A percentile compares a stretch with the other conserved stretches of the same genome.
Evolutionary conservation across 495 filamentous ascomycete genomes (phyloP).

Genomic region (Aspergillus haitiensis): DNA sequence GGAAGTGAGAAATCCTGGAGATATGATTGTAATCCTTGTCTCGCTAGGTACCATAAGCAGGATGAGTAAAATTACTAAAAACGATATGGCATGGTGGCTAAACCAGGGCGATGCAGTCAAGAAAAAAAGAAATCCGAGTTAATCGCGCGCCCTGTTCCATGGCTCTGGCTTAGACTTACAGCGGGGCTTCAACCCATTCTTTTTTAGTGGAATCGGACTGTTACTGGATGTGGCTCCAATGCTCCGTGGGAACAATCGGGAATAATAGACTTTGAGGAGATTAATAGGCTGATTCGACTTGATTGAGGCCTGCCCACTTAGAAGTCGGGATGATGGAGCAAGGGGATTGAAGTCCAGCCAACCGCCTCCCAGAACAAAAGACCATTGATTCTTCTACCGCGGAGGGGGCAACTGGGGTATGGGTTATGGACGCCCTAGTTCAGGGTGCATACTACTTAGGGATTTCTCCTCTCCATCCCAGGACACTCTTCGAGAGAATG

Average conservation of each 20-base stretch:
- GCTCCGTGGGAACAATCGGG: neutral
- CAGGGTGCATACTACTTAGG: no score
- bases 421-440: no score
- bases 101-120: constrained; percentile 1
- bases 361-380: no score
- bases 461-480: no score
- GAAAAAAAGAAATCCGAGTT: constrained; percentile 1
- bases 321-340: neutral
- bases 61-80: constrained; percentile 4
- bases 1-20: neutral
- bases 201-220: neutral
- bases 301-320: neutral
- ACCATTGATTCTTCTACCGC: no score
- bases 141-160: constrained; percentile 3
- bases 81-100: neutral
- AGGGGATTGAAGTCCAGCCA: no score
- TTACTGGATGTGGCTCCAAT: neutral
- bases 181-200: neutral
- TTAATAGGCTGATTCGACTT: neutral
- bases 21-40: neutral
- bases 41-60: neutral
- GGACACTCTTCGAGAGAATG: no score
- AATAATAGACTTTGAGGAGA: neutral
- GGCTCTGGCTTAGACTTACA: neutral
- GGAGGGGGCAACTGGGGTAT: no score